These are phyloP conservation scores for Aspergillus proliferans DNA, from an alignment of 2,329 filamentous ascomycete genomes.

Conservation along the genomic window DNA sequence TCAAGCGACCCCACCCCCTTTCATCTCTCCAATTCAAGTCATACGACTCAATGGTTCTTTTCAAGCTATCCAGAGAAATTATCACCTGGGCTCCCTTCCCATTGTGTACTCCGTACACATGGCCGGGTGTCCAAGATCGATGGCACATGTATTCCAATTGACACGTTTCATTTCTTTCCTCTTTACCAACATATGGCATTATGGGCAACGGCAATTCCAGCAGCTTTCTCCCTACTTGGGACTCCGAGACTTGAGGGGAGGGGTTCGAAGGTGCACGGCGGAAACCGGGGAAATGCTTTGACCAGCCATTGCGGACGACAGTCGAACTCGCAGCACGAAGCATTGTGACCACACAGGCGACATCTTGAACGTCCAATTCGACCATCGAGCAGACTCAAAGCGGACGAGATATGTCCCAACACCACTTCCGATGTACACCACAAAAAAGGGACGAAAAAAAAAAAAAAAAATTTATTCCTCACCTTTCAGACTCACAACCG, in stretches of 20 bases:
- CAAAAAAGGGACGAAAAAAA: neutral
- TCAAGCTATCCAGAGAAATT: too few relatives aligned
- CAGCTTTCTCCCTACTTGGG: neutral
- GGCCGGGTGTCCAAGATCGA: too few relatives aligned
- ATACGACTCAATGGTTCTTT: too few relatives aligned
- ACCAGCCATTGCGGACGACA: slow-evolving; percentile 7
- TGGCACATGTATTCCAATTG: too few relatives aligned
- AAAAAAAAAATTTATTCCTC: slow-evolving; percentile 10
- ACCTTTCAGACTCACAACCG: slow-evolving; percentile 20
- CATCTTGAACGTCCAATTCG: neutral
- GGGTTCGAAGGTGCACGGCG: neutral
- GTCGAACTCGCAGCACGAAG: neutral
- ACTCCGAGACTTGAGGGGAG: neutral
- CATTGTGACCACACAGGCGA: neutral
- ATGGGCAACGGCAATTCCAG: neutral
- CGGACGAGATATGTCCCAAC: neutral
- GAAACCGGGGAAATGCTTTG: neutral
- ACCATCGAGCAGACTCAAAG: neutral
- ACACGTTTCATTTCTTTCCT: too few relatives aligned
- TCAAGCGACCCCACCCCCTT: slow-evolving; percentile 9
- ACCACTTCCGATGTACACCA: neutral
- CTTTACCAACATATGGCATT: neutral
- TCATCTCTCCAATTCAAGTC: neutral
- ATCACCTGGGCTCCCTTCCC: too few relatives aligned
- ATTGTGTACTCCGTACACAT: too few relatives aligned